Percentiles rank a stretch among this genome's conserved stretches.
phyloP scores from a whole-genome alignment of 257 asterid genomes.

The Primulina tabacum region DNA sequence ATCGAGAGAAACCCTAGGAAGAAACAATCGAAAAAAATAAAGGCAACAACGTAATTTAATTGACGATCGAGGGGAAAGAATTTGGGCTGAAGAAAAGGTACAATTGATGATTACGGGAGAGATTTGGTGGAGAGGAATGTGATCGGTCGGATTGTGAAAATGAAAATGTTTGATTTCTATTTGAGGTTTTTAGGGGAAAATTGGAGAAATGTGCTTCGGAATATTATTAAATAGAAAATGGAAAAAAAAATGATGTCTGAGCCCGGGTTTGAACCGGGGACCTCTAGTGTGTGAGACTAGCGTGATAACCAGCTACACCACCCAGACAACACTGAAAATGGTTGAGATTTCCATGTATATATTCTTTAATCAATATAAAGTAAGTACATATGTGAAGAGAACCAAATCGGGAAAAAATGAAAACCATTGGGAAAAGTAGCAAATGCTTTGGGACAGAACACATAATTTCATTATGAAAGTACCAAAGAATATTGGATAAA shows the following conservation, averaged over 20 bases:
- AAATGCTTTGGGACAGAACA: no score
- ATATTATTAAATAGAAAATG: neutral
- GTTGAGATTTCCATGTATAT: no score
- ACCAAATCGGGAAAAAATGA: no score
- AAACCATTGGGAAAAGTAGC: no score
- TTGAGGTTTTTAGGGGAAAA: neutral
- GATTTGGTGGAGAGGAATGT: conserved; percentile 5
- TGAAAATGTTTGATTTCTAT: neutral
- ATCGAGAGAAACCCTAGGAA: conserved; percentile 34
- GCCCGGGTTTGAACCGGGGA: conserved; percentile 99
- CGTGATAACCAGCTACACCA: no score
- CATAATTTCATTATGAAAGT: no score
- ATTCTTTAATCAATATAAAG: no score
- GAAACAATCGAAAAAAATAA: neutral
- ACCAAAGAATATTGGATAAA: no score
- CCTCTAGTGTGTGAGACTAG: conserved; percentile 61
- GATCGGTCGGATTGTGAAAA: neutral
- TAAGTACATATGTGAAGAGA: no score
- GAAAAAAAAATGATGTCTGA: conserved; percentile 41
- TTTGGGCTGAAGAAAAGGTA: neutral
- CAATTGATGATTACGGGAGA: neutral
- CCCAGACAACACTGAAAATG: no score
- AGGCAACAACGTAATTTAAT: neutral
- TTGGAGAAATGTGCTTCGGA: no score
- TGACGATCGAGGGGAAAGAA: conserved; percentile 11